Conservation (phyloP, 495 filamentous ascomycete genomes). For the Neurospora hispaniola region DNA sequence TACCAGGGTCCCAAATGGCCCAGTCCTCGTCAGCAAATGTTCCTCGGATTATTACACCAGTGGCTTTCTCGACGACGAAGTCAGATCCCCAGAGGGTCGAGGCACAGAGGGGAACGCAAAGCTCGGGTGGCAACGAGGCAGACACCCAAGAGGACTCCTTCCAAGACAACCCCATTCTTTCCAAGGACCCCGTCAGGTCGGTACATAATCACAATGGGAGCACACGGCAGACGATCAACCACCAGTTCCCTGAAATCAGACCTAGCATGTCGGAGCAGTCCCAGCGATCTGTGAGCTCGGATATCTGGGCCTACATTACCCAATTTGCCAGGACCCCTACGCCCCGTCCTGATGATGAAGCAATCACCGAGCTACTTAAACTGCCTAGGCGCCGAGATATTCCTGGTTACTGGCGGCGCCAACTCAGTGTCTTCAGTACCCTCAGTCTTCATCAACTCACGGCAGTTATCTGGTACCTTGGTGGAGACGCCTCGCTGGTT, state of each 20-base stretch:
- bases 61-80: too few species aligned
- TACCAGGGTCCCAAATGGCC: too few species aligned
- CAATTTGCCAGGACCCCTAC: neutral
- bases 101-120: neutral
- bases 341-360: neutral
- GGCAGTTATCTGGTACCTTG: neutral
- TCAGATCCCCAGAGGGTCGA: neutral
- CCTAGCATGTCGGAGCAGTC: neutral
- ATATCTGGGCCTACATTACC: neutral
- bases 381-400: neutral
- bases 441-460: neutral
- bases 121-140: neutral
- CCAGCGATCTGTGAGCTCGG: neutral
- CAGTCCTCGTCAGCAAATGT: too few species aligned
- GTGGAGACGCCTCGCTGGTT: neutral
- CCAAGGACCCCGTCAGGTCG: neutral
- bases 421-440: neutral
- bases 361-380: neutral
- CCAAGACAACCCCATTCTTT: neutral
- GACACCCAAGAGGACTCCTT: neutral
- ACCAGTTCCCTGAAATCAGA: neutral
- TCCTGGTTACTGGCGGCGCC: fast-evolving
- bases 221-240: neutral
- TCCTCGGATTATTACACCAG: too few species aligned
- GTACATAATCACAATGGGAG: neutral